phyloP scores from a whole-genome alignment of 495 filamentous ascomycete genomes.

The Daldinia childiae region DNA sequence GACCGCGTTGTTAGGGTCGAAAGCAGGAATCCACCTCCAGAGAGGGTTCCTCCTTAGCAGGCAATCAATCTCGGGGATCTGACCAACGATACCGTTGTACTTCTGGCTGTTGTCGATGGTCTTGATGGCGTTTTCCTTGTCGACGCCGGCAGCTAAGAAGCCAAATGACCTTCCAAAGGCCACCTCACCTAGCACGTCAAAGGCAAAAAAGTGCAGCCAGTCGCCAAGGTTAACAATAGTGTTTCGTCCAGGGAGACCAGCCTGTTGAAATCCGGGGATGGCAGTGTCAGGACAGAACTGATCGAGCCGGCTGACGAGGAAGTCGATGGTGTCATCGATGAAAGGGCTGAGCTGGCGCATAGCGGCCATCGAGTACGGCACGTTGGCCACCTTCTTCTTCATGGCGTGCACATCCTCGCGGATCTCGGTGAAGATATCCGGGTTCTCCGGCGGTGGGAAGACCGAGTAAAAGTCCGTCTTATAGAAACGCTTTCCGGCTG shows the following conservation, averaged over 20 bases:
- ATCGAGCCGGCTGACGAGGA: slow-evolving; percentile 54
- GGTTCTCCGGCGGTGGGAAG: slow-evolving; percentile 65
- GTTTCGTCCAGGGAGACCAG: slow-evolving; percentile 38
- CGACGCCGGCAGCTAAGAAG: slow-evolving; percentile 66
- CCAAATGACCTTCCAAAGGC: slow-evolving; percentile 72
- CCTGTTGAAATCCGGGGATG: slow-evolving; percentile 37
- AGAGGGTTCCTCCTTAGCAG: slow-evolving; percentile 59
- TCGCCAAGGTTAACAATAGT: slow-evolving; percentile 57
- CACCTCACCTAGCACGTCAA: slow-evolving; percentile 69
- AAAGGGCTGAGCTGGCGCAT: slow-evolving; percentile 61
- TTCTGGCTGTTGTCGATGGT: slow-evolving; percentile 63
- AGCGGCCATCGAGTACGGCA: slow-evolving; percentile 63
- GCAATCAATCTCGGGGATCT: slow-evolving; percentile 60
- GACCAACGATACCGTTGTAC: slow-evolving; percentile 64
- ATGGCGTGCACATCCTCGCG: slow-evolving; percentile 63
- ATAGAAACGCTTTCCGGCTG: slow-evolving; percentile 63
- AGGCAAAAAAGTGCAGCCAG: slow-evolving; percentile 65
- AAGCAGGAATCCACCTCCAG: slow-evolving; percentile 57
- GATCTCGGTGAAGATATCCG: slow-evolving; percentile 67
- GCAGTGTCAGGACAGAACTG: slow-evolving; percentile 44
- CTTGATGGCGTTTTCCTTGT: slow-evolving; percentile 65
- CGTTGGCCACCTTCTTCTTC: slow-evolving; percentile 65
- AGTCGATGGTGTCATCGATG: slow-evolving; percentile 59
- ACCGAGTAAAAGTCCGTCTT: slow-evolving; percentile 66
- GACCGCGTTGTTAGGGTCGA: slow-evolving; percentile 58